These are phyloP conservation scores for Xylariaceae sp. DNA, from an alignment of 2,329 filamentous ascomycete species.

Conservation along the genomic window DNA sequence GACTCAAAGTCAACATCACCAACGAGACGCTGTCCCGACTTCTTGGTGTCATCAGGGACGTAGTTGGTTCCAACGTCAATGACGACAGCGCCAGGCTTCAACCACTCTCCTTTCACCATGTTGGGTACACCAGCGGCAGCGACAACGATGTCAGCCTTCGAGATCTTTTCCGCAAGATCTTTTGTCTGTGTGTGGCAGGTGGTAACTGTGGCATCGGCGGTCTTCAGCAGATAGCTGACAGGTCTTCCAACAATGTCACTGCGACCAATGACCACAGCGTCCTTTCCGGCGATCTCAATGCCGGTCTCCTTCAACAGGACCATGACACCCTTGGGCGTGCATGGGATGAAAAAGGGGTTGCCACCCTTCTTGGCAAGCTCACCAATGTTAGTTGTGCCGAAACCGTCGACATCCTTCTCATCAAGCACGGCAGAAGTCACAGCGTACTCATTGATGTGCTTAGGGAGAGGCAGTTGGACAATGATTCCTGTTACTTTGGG, in stretches of 20 bases:
- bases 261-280: constrained; percentile 87
- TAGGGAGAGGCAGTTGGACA: constrained; percentile 86
- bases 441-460: constrained; percentile 81
- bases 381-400: constrained; percentile 89
- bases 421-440: constrained; percentile 87
- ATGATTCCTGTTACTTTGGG: constrained; percentile 82
- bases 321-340: constrained; percentile 97
- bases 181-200: constrained; percentile 88
- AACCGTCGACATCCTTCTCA: constrained; percentile 97
- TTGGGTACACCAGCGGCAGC: constrained; percentile 83
- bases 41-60: constrained; percentile 80
- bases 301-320: constrained; percentile 78
- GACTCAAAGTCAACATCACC: constrained; percentile 92
- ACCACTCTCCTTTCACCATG: constrained; percentile 91
- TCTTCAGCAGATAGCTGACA: constrained; percentile 90
- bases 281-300: constrained; percentile 79
- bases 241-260: constrained; percentile 98
- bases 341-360: constrained; percentile 81
- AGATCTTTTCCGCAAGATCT: constrained; percentile 67
- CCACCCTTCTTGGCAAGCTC: constrained; percentile 95
- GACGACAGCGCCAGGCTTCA: constrained; percentile 91
- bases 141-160: constrained; percentile 81
- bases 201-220: constrained; percentile 93
- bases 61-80: constrained; percentile 98
- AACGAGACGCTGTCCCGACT: constrained; percentile 86